These are phyloP conservation scores for Tillandsia leiboldiana DNA, from an alignment of 176 grass and related monocot genomes.

Conservation along the genomic window DNA sequence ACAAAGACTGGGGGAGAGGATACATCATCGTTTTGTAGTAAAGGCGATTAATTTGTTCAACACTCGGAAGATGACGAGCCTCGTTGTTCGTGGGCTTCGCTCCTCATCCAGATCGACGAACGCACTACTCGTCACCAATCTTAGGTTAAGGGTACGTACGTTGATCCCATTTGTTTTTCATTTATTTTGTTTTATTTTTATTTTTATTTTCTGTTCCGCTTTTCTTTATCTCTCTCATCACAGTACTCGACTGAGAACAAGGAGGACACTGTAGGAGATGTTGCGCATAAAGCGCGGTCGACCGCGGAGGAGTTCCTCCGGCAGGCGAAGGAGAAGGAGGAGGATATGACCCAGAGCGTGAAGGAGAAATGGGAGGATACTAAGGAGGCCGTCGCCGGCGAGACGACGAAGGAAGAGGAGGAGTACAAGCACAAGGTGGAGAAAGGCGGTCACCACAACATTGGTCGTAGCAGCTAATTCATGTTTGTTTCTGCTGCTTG, in stretches of 20 bases:
- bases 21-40: too few species aligned
- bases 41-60: not conserved
- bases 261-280: slow-evolving; percentile 33
- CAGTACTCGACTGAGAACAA: slow-evolving; percentile 41
- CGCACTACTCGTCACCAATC: not conserved
- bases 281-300: slow-evolving; percentile 55
- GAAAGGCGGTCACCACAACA: slow-evolving; percentile 49
- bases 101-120: not conserved
- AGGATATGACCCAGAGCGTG: slow-evolving; percentile 26
- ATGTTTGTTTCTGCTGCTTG: not conserved
- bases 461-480: not conserved
- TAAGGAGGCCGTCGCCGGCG: slow-evolving; percentile 50
- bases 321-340: slow-evolving; percentile 74
- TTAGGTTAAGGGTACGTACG: not conserved
- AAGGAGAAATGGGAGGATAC: slow-evolving; percentile 52
- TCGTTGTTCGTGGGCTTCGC: slow-evolving; percentile 15
- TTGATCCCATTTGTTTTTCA: too few species aligned
- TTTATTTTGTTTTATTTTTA: not conserved
- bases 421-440: slow-evolving; percentile 55
- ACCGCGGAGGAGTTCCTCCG: slow-evolving; percentile 76
- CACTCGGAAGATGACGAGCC: not conserved
- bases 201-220: not conserved
- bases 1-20: too few species aligned
- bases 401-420: slow-evolving; percentile 43
- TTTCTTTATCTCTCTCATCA: not conserved